phyloP scores from a whole-genome alignment of 2,329 filamentous ascomycete species.

The Diplodia sapinea region DNA sequence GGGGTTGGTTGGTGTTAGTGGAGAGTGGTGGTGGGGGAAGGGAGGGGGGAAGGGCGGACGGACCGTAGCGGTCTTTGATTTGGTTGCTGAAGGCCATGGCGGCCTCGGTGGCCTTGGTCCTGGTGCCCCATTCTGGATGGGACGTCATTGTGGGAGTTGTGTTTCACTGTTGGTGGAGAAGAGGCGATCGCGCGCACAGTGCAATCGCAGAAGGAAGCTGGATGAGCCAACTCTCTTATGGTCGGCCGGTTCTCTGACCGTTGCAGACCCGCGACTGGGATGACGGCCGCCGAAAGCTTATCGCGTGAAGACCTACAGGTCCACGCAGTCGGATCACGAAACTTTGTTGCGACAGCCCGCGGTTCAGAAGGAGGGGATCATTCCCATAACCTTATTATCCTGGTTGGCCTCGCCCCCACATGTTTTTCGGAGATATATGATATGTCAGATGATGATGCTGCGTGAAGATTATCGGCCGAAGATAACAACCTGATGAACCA shows the following conservation, averaged over 20 bases:
- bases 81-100: conserved; percentile 40
- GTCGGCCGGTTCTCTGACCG: not conserved
- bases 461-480: too few species aligned
- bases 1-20: not conserved
- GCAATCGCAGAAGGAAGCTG: too few species aligned
- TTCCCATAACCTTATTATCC: not conserved
- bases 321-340: not conserved
- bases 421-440: too few species aligned
- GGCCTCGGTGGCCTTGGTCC: conserved; percentile 43
- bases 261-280: not conserved
- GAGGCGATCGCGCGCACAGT: not conserved
- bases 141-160: conserved; percentile 35
- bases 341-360: not conserved
- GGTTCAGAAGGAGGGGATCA: not conserved
- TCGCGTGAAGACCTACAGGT: conserved; percentile 5
- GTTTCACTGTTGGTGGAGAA: not conserved
- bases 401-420: too few species aligned
- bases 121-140: conserved; percentile 44
- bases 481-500: not conserved
- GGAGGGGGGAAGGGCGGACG: too few species aligned
- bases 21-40: too few species aligned
- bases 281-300: not conserved
- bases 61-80: conserved; percentile 41
- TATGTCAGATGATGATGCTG: too few species aligned
- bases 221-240: not conserved